Conservation (phyloP, 2,329 filamentous ascomycete genomes). For the Niveomyces coronatus region DNA sequence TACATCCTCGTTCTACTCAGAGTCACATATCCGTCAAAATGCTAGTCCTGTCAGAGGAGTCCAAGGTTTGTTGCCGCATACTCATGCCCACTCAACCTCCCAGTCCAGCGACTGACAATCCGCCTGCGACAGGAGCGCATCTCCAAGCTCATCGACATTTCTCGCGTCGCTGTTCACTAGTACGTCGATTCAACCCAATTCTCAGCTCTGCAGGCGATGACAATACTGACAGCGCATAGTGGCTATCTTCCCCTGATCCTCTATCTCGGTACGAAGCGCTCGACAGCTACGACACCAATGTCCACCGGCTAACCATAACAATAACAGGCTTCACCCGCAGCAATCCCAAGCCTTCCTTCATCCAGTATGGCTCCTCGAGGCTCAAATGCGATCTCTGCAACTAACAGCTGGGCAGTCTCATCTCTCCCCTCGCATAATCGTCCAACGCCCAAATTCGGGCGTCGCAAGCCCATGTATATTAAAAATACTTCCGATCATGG, state of each 20-base stretch:
- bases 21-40: slow-evolving; percentile 36
- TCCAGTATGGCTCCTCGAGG: slow-evolving; percentile 33
- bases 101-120: slow-evolving; percentile 1
- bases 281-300: background rate
- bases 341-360: slow-evolving; percentile 71
- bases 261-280: slow-evolving; percentile 65
- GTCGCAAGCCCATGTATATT: too few relatives aligned
- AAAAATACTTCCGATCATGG: too few relatives aligned
- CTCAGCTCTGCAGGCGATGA: background rate
- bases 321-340: slow-evolving; percentile 79
- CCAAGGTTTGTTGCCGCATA: slow-evolving; percentile 63
- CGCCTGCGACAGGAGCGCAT: slow-evolving; percentile 73
- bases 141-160: slow-evolving; percentile 89
- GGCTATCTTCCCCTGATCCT: slow-evolving; percentile 95
- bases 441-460: background rate
- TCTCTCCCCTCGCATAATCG: slow-evolving; percentile 52
- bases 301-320: slow-evolving; percentile 18
- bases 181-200: slow-evolving; percentile 34
- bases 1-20: background rate
- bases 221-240: slow-evolving; percentile 41
- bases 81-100: too few relatives aligned
- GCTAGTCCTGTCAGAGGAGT: slow-evolving; percentile 81
- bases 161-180: slow-evolving; percentile 92
- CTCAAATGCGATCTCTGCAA: slow-evolving; percentile 14
- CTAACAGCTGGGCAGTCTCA: slow-evolving; percentile 33